Conservation (phyloP, 169 alveolate species). For the Eimeria sp. region DNA sequence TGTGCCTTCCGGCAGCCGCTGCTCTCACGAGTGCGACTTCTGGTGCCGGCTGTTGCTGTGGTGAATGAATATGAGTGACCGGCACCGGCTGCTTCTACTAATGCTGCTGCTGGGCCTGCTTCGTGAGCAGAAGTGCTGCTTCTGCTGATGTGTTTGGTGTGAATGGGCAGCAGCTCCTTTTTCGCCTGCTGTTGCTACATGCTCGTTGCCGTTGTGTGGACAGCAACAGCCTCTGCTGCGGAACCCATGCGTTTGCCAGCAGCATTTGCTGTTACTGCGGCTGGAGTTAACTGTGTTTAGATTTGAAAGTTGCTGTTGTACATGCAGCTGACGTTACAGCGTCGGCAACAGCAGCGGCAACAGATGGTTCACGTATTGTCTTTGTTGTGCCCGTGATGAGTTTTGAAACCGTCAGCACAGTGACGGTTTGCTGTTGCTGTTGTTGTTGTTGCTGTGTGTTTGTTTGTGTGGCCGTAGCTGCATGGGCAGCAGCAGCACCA, state of each 20-base stretch:
- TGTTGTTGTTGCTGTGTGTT: slow-evolving; percentile 49
- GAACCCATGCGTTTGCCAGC: not conserved
- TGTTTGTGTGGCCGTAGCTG: slow-evolving; percentile 62
- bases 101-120: slow-evolving; percentile 9
- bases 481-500: slow-evolving; percentile 54
- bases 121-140: not conserved
- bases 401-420: slow-evolving; percentile 4
- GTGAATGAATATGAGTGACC: not conserved
- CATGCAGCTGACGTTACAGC: not conserved
- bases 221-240: slow-evolving; percentile 31
- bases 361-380: not conserved
- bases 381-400: not conserved
- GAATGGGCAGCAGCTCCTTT: not conserved
- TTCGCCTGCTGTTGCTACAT: slow-evolving; percentile 5
- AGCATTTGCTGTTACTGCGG: not conserved
- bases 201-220: not conserved
- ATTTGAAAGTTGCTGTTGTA: not conserved
- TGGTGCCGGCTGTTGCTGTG: not conserved
- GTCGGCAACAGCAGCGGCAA: slow-evolving; percentile 31
- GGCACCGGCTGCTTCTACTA: not conserved
- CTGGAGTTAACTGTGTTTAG: not conserved
- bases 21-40: not conserved
- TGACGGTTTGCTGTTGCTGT: slow-evolving; percentile 31
- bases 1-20: not conserved
- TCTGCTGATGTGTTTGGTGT: not conserved